These are phyloP conservation scores for Dothiorella sarmentorum DNA, from an alignment of 2,329 filamentous ascomycete genomes.

Conservation along the genomic window DNA sequence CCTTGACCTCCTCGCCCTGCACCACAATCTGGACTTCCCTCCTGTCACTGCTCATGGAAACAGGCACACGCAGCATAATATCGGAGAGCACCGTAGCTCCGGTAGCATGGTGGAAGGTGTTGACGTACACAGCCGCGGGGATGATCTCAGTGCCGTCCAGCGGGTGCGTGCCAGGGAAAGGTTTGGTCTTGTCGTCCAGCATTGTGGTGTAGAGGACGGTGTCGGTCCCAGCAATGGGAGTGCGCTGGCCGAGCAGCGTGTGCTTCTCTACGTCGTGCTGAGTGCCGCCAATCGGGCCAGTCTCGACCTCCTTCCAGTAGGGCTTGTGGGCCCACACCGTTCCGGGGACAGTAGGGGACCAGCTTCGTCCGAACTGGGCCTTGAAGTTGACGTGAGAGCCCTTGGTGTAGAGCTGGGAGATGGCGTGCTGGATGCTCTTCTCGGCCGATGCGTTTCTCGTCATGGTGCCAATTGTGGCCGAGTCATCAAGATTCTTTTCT, in stretches of 20 bases:
- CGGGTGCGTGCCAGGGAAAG: slow-evolving; percentile 42
- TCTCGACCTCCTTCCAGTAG: slow-evolving; percentile 22
- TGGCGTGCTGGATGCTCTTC: slow-evolving; percentile 27
- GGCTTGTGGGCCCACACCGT: slow-evolving; percentile 29
- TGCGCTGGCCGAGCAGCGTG: slow-evolving; percentile 34
- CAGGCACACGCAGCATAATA: slow-evolving; percentile 36
- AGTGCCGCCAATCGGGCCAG: background rate
- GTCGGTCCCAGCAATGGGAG: slow-evolving; percentile 28
- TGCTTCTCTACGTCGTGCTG: slow-evolving; percentile 36
- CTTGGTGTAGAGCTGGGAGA: slow-evolving; percentile 30
- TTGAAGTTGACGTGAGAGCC: slow-evolving; percentile 31
- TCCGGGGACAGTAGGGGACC: slow-evolving; percentile 19
- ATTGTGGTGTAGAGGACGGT: slow-evolving; percentile 28
- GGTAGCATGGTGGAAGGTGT: slow-evolving; percentile 40
- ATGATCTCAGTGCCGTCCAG: slow-evolving; percentile 44
- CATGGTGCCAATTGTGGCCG: slow-evolving; percentile 33
- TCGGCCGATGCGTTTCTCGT: slow-evolving; percentile 27
- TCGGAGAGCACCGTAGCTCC: slow-evolving; percentile 29
- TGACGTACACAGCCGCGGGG: slow-evolving; percentile 42
- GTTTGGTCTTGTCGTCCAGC: slow-evolving; percentile 38
- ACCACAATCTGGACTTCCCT: slow-evolving; percentile 39
- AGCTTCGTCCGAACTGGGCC: slow-evolving; percentile 11
- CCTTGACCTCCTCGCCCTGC: slow-evolving; percentile 29
- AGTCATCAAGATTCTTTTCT: slow-evolving; percentile 31
- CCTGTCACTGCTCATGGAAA: slow-evolving; percentile 32